phyloP scores from a whole-genome alignment of 2,329 filamentous ascomycete species.

The Pestalotiopsis sp. region DNA sequence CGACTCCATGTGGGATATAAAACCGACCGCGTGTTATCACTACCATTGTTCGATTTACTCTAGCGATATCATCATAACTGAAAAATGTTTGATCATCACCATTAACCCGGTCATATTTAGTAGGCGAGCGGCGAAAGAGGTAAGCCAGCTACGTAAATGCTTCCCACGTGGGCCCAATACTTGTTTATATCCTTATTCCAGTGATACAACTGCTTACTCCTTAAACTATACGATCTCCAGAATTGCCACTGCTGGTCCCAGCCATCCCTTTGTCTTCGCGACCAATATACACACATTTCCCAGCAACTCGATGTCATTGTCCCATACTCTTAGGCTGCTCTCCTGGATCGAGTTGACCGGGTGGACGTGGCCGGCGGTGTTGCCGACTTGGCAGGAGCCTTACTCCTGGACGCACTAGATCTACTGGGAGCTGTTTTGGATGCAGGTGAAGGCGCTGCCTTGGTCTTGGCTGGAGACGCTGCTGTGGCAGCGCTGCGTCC shows the following conservation, averaged over 20 bases:
- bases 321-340: not conserved
- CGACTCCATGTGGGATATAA: too few species aligned
- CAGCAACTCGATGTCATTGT: not conserved
- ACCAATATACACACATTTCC: not conserved
- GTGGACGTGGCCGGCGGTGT: not conserved
- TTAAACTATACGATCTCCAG: not conserved
- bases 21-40: too few species aligned
- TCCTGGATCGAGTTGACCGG: not conserved
- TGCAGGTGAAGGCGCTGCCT: not conserved
- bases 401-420: conserved; percentile 1
- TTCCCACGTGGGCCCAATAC: not conserved
- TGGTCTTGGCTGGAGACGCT: not conserved
- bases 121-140: too few species aligned
- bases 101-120: too few species aligned
- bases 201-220: not conserved
- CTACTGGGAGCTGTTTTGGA: not conserved
- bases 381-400: conserved; percentile 8
- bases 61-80: too few species aligned
- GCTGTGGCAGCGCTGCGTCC: conserved; percentile 17
- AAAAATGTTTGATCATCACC: too few species aligned
- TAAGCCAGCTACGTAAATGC: too few species aligned
- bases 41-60: too few species aligned
- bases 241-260: not conserved
- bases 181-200: not conserved
- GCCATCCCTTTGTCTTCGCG: not conserved